Evolutionary conservation across 345 rosid species (phyloP).

Genomic region (Pugionium dolabratum): DNA sequence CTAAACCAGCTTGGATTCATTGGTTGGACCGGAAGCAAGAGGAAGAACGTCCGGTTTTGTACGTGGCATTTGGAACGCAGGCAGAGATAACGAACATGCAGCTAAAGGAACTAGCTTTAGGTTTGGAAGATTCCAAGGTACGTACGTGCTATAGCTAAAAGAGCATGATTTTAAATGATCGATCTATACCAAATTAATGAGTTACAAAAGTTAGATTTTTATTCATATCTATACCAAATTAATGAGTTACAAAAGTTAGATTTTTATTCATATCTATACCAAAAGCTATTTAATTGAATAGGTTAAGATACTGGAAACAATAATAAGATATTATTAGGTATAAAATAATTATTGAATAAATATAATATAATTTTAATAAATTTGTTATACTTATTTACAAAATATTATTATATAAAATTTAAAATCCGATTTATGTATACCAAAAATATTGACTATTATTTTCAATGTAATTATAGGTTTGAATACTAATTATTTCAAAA

Average conservation of each 20-base stretch:
- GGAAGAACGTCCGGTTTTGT: slow-evolving; percentile 55
- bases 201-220: not conserved
- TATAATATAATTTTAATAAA: too few species aligned
- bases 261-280: not conserved
- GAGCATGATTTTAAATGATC: not conserved
- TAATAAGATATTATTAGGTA: too few species aligned
- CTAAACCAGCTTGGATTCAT: slow-evolving; percentile 52
- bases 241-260: not conserved
- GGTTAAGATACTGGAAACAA: too few species aligned
- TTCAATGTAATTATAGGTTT: too few species aligned
- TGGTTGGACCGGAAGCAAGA: slow-evolving; percentile 65
- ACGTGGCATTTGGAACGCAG: slow-evolving; percentile 83
- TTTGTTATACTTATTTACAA: too few species aligned
- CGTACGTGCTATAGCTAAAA: not conserved
- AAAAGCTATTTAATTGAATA: not conserved
- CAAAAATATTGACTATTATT: too few species aligned
- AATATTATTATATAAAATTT: too few species aligned
- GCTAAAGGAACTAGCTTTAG: slow-evolving; percentile 54
- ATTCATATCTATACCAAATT: not conserved
- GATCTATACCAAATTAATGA: not conserved
- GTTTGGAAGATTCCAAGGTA: slow-evolving; percentile 58
- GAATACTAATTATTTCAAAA: too few species aligned
- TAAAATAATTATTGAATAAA: too few species aligned
- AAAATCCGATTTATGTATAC: too few species aligned
- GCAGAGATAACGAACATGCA: slow-evolving; percentile 57